These are phyloP conservation scores for Sporothrix phasma DNA, from an alignment of 2,329 filamentous ascomycete species.

Conservation along the genomic window DNA sequence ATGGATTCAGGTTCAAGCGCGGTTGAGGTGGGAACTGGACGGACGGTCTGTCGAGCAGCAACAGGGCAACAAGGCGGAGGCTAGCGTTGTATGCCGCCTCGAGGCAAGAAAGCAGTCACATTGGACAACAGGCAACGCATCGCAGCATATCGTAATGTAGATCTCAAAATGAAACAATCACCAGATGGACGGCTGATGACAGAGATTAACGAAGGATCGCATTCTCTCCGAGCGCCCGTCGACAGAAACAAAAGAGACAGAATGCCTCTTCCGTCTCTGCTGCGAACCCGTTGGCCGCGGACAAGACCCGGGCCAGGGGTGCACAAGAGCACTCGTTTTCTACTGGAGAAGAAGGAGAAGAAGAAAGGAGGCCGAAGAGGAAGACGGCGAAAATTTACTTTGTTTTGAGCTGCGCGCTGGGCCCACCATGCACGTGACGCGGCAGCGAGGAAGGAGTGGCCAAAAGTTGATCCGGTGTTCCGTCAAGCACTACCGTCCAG, in stretches of 20 bases:
- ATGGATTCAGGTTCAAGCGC: too few species aligned
- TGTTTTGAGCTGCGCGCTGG: background rate
- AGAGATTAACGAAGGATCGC: conserved; percentile 50
- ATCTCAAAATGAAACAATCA: conserved; percentile 50
- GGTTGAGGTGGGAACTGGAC: too few species aligned
- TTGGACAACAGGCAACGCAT: background rate
- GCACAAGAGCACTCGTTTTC: conserved; percentile 35
- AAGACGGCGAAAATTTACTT: background rate
- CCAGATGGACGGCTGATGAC: conserved; percentile 39
- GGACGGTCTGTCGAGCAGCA: too few species aligned
- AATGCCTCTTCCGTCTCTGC: background rate
- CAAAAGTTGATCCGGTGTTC: conserved; percentile 16
- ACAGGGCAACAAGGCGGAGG: too few species aligned
- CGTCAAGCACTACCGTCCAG: background rate
- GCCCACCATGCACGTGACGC: conserved; percentile 15
- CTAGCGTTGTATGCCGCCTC: background rate
- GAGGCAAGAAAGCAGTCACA: background rate
- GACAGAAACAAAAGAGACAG: conserved; percentile 8
- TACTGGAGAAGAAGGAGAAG: conserved; percentile 36
- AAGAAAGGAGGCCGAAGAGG: conserved; percentile 14
- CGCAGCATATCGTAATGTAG: conserved; percentile 33
- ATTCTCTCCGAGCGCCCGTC: conserved; percentile 33
- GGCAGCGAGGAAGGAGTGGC: conserved; percentile 15
- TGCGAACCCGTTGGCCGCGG: conserved; percentile 6
- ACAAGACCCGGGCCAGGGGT: conserved; percentile 12